Base-by-base conservation (phyloP, 2,329 filamentous ascomycete genomes). In the Cladophialophora chaetospira region DNA sequence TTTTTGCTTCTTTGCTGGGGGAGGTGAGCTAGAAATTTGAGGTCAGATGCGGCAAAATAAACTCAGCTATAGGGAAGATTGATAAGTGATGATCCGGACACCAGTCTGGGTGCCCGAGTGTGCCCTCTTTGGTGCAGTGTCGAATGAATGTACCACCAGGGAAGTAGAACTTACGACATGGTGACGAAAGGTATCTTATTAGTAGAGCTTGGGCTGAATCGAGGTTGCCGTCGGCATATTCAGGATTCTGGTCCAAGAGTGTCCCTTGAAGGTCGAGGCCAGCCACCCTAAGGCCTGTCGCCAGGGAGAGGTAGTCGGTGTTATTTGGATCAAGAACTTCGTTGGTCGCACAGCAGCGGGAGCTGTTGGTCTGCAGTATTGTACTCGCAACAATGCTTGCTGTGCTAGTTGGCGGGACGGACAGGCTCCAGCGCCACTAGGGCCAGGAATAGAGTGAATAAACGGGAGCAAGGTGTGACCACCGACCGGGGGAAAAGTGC, bases 81-180 rank as follows among this genome's bases (percentile, higher is more conserved):
- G 17, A 40, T 15, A 4, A 19, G 6, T 40, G 6, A 19, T 15
- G 13, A 28, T 35, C 29, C 31, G 25, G 11, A 38, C 26, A 42
- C 23, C 25, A 50, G 29, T 15, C 35, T 35, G 17, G 42, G 25
- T 43, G 33, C 33, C 5, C 31, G 19, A 52, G 36, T 26, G 28
- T 45, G 33, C 38, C 35, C 21, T 25, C 49, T 25, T 49, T 35
- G 17, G 52, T 33, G 53, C 36, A 43, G 45, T 53, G 57, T 42
- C 15, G 28, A 55, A 58, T 21, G 28, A 55, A 58, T 55, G 57
- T 60, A 62, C 53, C 53, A 47, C 38, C 45, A n/a, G 33, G 42
- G 31, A 45, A 50, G 48, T 45, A 54, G 53, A 52, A 63, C 61
- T 63, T 57, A 63, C 61, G 61, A 59, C 61, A 63, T 63, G 43